phyloP scores from a whole-genome alignment of 495 filamentous ascomycete species.

The Podospora pseudoanserina region DNA sequence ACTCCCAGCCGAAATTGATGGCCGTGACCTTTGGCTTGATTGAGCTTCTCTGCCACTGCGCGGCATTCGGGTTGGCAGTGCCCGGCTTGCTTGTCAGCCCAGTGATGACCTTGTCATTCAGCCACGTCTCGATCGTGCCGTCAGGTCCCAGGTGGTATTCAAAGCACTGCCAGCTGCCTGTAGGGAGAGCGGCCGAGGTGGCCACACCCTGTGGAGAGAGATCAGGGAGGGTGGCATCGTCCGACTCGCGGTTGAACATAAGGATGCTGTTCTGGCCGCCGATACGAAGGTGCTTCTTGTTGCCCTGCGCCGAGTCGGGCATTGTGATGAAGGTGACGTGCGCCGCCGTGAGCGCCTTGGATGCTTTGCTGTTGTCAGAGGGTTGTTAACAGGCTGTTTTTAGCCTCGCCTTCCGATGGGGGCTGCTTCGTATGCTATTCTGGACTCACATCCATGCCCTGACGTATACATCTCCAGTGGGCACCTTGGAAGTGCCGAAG shows the following conservation, averaged over 20 bases:
- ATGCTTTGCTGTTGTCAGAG: constrained; percentile 43
- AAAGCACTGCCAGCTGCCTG: constrained; percentile 52
- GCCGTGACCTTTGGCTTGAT: constrained; percentile 48
- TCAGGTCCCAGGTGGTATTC: constrained; percentile 56
- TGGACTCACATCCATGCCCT: constrained; percentile 49
- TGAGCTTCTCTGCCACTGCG: constrained; percentile 46
- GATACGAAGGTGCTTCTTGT: constrained; percentile 56
- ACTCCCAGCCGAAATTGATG: constrained; percentile 60
- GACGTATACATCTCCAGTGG: constrained; percentile 55
- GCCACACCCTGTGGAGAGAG: constrained; percentile 55
- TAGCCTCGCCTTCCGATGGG: no score
- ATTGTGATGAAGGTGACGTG: constrained; percentile 61
- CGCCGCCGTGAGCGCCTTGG: constrained; percentile 48
- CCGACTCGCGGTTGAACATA: constrained; percentile 59
- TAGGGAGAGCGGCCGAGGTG: constrained; percentile 45
- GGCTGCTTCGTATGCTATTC: background rate
- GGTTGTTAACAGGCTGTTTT: background rate
- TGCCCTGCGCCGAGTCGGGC: constrained; percentile 52
- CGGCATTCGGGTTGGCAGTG: constrained; percentile 47
- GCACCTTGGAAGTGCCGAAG: constrained; percentile 54
- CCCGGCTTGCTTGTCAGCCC: constrained; percentile 47
- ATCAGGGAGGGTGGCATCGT: constrained; percentile 58
- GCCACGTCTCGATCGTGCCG: constrained; percentile 55
- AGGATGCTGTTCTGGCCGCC: constrained; percentile 55
- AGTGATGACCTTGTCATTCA: constrained; percentile 45